A percentile compares a stretch with the other conserved stretches of the same genome.
Evolutionary conservation across 2,329 filamentous ascomycete species (phyloP).

Genomic region (Nannizziopsis arthrosporioides): DNA sequence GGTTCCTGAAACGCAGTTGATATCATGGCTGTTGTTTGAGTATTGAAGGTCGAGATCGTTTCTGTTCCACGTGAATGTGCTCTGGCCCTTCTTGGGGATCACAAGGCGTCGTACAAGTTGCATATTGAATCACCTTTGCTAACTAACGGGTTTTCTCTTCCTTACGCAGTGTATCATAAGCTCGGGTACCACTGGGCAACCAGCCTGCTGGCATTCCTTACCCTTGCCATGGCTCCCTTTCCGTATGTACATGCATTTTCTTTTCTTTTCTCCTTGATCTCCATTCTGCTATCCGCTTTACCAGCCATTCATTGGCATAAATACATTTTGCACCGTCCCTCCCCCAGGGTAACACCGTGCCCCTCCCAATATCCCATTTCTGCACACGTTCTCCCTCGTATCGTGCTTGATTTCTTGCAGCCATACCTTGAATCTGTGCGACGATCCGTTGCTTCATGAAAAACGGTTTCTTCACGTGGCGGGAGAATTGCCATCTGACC

Average conservation of each 20-base stretch:
- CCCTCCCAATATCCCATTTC: neutral
- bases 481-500: too few relatives aligned
- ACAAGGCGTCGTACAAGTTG: constrained; percentile 1
- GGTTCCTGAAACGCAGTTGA: constrained; percentile 6
- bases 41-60: neutral
- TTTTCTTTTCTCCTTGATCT: neutral
- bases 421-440: neutral
- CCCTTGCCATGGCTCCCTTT: constrained; percentile 35
- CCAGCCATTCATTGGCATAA: neutral
- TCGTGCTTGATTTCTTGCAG: neutral
- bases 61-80: constrained; percentile 4
- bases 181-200: constrained; percentile 39
- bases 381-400: constrained; percentile 1
- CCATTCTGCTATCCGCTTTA: neutral
- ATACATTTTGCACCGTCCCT: constrained; percentile 22
- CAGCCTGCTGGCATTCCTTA: constrained; percentile 34
- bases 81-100: neutral
- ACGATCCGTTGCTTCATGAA: neutral
- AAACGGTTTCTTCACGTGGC: neutral
- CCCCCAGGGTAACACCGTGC: constrained; percentile 30
- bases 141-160: constrained; percentile 2
- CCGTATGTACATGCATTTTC: constrained; percentile 28
- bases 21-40: neutral
- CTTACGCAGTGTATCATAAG: constrained; percentile 34
- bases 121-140: constrained; percentile 2